phyloP scores from a whole-genome alignment of 2,329 filamentous ascomycete species.

The Neonectria punicea region DNA sequence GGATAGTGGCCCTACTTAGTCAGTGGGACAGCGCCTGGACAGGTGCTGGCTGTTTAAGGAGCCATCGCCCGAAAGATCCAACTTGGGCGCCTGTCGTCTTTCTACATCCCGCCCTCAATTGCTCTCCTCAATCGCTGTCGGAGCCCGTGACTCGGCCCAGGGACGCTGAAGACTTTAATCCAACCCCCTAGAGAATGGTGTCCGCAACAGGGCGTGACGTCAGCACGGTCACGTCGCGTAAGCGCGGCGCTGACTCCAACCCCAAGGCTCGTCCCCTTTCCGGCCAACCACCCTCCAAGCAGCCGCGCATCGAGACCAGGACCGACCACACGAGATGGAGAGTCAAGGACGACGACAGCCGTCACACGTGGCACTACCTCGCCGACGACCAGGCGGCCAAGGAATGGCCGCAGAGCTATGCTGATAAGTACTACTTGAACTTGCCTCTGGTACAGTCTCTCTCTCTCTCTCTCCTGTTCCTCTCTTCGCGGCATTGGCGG shows the following conservation, averaged over 20 bases:
- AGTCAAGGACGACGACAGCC: constrained; percentile 81
- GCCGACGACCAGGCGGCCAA: constrained; percentile 75
- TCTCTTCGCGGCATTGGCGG: background rate
- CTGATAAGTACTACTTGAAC: constrained; percentile 91
- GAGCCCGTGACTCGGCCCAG: background rate
- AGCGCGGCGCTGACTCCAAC: constrained; percentile 55
- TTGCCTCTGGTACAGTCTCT: constrained; percentile 72
- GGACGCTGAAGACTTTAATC: background rate
- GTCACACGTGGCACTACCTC: constrained; percentile 95
- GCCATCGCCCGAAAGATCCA: background rate
- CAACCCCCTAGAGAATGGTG: constrained; percentile 43
- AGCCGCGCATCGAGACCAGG: constrained; percentile 61
- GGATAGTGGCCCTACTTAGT: background rate
- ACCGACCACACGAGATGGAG: constrained; percentile 90
- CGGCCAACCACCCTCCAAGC: constrained; percentile 53
- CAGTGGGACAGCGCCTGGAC: background rate
- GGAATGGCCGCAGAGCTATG: constrained; percentile 84
- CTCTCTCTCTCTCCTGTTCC: background rate
- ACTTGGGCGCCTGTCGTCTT: background rate
- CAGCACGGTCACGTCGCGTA: constrained; percentile 50
- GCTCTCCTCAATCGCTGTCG: background rate
- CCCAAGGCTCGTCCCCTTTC: constrained; percentile 35
- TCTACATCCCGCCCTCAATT: constrained; percentile 14
- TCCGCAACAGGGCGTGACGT: constrained; percentile 44
- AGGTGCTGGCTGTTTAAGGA: background rate